A percentile compares a stretch with the other conserved stretches of the same genome.
Evolutionary conservation across 139 green algal species (phyloP).

Genomic region (Chlamydomonas sphaeroides): DNA sequence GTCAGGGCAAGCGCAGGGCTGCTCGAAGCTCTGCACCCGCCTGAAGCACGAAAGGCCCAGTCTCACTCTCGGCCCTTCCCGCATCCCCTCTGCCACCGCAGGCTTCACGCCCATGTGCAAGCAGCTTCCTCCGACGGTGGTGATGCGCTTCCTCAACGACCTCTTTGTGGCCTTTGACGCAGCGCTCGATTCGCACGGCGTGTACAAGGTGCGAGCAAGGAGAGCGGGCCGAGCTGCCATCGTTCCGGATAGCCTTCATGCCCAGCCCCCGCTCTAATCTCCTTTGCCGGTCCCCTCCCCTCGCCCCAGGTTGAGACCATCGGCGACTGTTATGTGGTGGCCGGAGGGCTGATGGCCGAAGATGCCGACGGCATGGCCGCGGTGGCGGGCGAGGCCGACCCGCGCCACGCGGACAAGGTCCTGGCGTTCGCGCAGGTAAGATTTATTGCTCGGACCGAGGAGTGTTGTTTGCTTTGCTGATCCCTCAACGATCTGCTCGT

Average conservation of each 20-base stretch:
- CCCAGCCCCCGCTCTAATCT: too few species aligned
- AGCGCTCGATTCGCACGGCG: conserved; percentile 4
- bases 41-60: too few species aligned
- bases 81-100: too few species aligned
- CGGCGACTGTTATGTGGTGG: conserved; percentile 28
- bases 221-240: neutral
- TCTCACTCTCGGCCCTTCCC: too few species aligned
- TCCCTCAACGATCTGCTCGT: neutral
- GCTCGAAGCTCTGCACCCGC: too few species aligned
- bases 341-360: conserved; percentile 2
- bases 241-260: neutral
- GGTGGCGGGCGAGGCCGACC: neutral
- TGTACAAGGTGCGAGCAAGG: conserved; percentile 1
- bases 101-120: conserved; percentile 27
- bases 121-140: neutral
- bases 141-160: conserved; percentile 15
- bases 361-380: conserved; percentile 15
- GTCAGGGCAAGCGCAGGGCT: too few species aligned
- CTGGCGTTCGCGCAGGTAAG: neutral
- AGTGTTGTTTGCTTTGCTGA: neutral
- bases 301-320: neutral
- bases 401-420: neutral
- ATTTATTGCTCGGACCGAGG: too few species aligned
- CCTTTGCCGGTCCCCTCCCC: neutral
- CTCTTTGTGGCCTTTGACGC: conserved; percentile 19